A percentile compares a stretch with the other conserved stretches of the same genome.
Conservation (phyloP, 2,329 filamentous ascomycete genomes). For the Metarhizium sp. region DNA sequence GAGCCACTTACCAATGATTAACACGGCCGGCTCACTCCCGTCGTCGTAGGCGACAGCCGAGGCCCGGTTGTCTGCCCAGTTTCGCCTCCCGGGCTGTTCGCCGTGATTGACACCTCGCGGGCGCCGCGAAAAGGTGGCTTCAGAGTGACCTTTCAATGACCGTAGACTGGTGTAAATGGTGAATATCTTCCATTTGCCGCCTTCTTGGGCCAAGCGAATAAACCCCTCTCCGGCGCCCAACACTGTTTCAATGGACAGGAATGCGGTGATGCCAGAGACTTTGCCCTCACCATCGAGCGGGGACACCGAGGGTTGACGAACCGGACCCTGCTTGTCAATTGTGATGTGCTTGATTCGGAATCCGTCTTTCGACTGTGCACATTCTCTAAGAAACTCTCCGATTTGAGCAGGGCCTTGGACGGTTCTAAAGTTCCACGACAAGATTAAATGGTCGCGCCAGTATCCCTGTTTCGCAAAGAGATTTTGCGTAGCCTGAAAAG, state of each 20-base stretch:
- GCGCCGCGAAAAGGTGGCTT: constrained; percentile 35
- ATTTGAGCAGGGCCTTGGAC: constrained; percentile 34
- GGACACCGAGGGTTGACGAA: constrained; percentile 31
- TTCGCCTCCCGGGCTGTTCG: constrained; percentile 38
- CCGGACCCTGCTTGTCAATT: constrained; percentile 34
- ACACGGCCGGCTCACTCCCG: constrained; percentile 41
- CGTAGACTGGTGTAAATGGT: constrained; percentile 52
- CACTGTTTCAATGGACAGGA: constrained; percentile 42
- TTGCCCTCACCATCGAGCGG: constrained; percentile 40
- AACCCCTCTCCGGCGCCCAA: constrained; percentile 48
- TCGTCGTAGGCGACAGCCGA: constrained; percentile 37
- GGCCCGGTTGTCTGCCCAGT: constrained; percentile 48
- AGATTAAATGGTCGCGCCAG: constrained; percentile 49
- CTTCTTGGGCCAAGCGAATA: constrained; percentile 36
- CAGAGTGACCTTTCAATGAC: constrained; percentile 44
- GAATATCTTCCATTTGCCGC: constrained; percentile 48
- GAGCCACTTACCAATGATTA: constrained; percentile 46
- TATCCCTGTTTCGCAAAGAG: constrained; percentile 38
- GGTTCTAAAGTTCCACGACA: constrained; percentile 48
- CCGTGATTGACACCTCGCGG: constrained; percentile 49
- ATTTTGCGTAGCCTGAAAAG: constrained; percentile 22
- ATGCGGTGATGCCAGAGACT: constrained; percentile 45
- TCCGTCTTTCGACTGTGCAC: constrained; percentile 22
- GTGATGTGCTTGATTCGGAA: constrained; percentile 33
- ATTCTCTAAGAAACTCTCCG: constrained; percentile 24